phyloP scores from a whole-genome alignment of 1,284 basidiomycete genomes.

The Tylopilus orsonianus region DNA sequence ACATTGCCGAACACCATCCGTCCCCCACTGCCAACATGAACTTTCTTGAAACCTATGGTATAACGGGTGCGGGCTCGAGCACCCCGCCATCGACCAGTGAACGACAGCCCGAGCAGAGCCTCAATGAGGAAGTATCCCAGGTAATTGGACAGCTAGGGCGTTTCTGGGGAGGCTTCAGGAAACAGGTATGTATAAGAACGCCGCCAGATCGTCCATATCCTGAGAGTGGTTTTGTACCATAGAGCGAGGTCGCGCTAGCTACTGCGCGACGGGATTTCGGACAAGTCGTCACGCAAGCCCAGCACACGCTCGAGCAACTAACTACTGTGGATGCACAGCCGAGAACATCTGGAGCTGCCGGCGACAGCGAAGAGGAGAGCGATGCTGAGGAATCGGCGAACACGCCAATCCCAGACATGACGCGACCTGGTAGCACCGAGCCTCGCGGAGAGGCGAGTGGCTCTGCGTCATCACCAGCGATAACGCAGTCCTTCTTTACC shows the following conservation, averaged over 20 bases:
- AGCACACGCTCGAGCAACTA: slow-evolving; percentile 75
- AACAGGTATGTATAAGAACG: slow-evolving; percentile 61
- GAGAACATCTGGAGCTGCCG: slow-evolving; percentile 1
- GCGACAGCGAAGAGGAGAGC: slow-evolving; percentile 17
- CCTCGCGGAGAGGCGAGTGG: slow-evolving; percentile 19
- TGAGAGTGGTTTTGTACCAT: slow-evolving; percentile 9
- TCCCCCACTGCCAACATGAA: slow-evolving; percentile 50
- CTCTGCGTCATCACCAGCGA: slow-evolving; percentile 24
- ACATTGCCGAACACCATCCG: background rate
- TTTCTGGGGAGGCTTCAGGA: slow-evolving; percentile 88
- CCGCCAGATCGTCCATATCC: background rate
- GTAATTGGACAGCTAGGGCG: slow-evolving; percentile 81
- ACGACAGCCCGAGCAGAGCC: slow-evolving; percentile 53
- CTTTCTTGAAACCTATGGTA: slow-evolving; percentile 68
- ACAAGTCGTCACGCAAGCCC: slow-evolving; percentile 78
- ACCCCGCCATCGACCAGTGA: slow-evolving; percentile 42
- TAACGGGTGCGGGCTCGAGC: slow-evolving; percentile 42
- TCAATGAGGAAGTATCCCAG: slow-evolving; percentile 86
- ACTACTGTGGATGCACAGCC: slow-evolving; percentile 35
- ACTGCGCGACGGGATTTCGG: slow-evolving; percentile 76
- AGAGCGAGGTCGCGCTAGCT: slow-evolving; percentile 77
- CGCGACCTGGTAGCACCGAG: slow-evolving; percentile 28
- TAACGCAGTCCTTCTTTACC: slow-evolving; percentile 56
- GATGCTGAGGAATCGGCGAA: slow-evolving; percentile 25
- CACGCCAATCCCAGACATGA: slow-evolving; percentile 21